These are phyloP conservation scores for Tilletia walkeri DNA, from an alignment of 1,284 basidiomycete species.

Conservation along the genomic window DNA sequence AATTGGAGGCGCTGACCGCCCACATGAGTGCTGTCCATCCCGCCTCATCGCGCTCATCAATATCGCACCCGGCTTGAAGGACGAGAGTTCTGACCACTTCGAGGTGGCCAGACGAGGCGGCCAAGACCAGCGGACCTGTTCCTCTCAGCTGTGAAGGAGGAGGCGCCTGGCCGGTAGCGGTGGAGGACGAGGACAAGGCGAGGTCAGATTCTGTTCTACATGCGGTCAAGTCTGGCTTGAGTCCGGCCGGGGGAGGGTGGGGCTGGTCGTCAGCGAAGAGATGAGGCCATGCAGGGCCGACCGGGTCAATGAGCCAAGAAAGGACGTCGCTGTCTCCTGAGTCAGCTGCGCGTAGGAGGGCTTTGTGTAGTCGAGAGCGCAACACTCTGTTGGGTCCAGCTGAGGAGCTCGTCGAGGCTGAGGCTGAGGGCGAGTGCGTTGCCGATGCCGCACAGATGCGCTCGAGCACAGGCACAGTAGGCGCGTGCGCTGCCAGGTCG, in stretches of 20 bases:
- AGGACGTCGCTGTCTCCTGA: constrained; percentile 45
- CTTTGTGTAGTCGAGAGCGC: constrained; percentile 6
- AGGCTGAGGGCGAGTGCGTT: not conserved
- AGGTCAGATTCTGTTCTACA: constrained; percentile 3
- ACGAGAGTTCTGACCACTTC: constrained; percentile 44
- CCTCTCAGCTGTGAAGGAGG: constrained; percentile 21
- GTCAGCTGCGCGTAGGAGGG: constrained; percentile 35
- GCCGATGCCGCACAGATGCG: constrained; percentile 5
- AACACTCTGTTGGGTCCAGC: constrained; percentile 3
- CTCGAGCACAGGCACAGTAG: not conserved
- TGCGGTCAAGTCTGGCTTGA: constrained; percentile 12
- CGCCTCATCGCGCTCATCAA: constrained; percentile 60
- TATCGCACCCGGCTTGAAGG: constrained; percentile 32
- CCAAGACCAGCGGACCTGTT: constrained; percentile 42
- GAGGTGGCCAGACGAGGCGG: constrained; percentile 42
- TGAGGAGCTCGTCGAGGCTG: not conserved
- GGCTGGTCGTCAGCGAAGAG: constrained; percentile 21
- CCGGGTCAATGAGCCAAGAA: constrained; percentile 38
- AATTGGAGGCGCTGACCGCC: constrained; percentile 81
- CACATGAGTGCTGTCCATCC: constrained; percentile 97
- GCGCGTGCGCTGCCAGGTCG: constrained; percentile 12
- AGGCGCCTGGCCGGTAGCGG: not conserved
- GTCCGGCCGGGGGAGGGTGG: not conserved
- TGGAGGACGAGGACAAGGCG: not conserved
- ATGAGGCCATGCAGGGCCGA: constrained; percentile 25